phyloP scores from a whole-genome alignment of 2,329 filamentous ascomycete genomes.

The Ophiocordyceps camponoti-saundersi region DNA sequence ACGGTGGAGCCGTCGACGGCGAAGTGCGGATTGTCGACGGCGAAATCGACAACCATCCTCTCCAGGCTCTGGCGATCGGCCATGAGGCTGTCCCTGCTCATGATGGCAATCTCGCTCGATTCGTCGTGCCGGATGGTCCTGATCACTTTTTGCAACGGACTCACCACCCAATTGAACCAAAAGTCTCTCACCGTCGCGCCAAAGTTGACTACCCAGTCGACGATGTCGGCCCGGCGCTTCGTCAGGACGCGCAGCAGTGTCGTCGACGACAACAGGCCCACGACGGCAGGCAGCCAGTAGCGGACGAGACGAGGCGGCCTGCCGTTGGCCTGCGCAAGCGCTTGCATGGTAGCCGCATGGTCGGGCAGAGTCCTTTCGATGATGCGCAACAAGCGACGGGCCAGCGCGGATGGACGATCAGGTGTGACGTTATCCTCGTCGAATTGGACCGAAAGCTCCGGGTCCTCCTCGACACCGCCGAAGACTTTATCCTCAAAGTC shows the following conservation, averaged over 20 bases:
- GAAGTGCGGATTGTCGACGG: slow-evolving; percentile 59
- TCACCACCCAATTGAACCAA: slow-evolving; percentile 90
- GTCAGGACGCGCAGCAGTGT: slow-evolving; percentile 69
- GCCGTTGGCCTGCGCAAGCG: slow-evolving; percentile 47
- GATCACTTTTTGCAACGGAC: slow-evolving; percentile 68
- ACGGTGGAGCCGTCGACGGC: slow-evolving; percentile 32
- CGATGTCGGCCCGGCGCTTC: slow-evolving; percentile 58
- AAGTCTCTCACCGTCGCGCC: slow-evolving; percentile 73
- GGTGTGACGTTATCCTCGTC: slow-evolving; percentile 26
- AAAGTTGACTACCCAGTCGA: slow-evolving; percentile 64
- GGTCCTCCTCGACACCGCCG: slow-evolving; percentile 42
- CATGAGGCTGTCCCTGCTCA: slow-evolving; percentile 83
- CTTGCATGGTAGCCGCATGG: slow-evolving; percentile 40
- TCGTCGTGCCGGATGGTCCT: slow-evolving; percentile 87
- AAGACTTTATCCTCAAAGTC: slow-evolving; percentile 53
- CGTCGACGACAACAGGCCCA: slow-evolving; percentile 64
- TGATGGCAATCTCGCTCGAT: slow-evolving; percentile 85
- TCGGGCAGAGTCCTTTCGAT: slow-evolving; percentile 51
- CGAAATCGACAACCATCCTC: slow-evolving; percentile 96
- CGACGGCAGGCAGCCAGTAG: slow-evolving; percentile 71
- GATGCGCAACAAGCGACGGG: slow-evolving; percentile 49
- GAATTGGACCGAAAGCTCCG: slow-evolving; percentile 35
- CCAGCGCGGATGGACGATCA: slow-evolving; percentile 41
- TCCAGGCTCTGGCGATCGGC: slow-evolving; percentile 86
- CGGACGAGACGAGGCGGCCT: slow-evolving; percentile 59